Percentiles rank a stretch among this genome's conserved stretches.
These are phyloP conservation scores for Paramecium caudatum DNA, from an alignment of 73 alveolate species.

Conservation along the genomic window DNA sequence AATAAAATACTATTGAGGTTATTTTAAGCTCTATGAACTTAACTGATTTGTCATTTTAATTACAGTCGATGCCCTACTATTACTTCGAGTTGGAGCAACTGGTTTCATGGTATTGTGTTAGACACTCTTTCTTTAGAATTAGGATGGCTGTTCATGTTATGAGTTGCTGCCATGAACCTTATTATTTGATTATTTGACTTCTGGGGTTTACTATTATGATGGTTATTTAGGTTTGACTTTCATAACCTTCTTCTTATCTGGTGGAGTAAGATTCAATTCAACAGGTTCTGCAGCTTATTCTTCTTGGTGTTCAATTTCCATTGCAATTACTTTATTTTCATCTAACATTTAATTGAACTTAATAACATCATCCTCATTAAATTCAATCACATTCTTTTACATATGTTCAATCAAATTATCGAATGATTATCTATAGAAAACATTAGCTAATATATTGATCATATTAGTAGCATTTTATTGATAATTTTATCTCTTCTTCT, in stretches of 20 bases:
- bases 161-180: neutral
- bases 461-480: neutral
- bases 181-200: too few relatives aligned
- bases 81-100: neutral
- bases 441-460: neutral
- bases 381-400: slow-evolving; percentile 23
- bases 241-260: neutral
- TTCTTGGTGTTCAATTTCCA: neutral
- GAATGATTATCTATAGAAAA: neutral
- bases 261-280: slow-evolving; percentile 45
- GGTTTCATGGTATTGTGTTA: slow-evolving; percentile 1
- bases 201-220: too few relatives aligned
- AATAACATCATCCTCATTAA: slow-evolving; percentile 37
- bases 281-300: slow-evolving; percentile 55
- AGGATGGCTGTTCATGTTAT: neutral
- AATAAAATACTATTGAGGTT: neutral
- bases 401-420: slow-evolving; percentile 10
- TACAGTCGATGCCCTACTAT: slow-evolving; percentile 8
- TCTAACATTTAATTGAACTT: slow-evolving; percentile 31
- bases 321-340: slow-evolving; percentile 15
- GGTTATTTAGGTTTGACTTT: slow-evolving; percentile 11
- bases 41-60: neutral
- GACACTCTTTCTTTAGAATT: neutral
- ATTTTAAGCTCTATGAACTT: slow-evolving; percentile 27
- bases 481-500: slow-evolving; percentile 18